Evolutionary conservation across 2,329 filamentous ascomycete species (phyloP), one percentile per base, ranked within the genome.

Genomic region (Arthrobotrys sinensis): DNA sequence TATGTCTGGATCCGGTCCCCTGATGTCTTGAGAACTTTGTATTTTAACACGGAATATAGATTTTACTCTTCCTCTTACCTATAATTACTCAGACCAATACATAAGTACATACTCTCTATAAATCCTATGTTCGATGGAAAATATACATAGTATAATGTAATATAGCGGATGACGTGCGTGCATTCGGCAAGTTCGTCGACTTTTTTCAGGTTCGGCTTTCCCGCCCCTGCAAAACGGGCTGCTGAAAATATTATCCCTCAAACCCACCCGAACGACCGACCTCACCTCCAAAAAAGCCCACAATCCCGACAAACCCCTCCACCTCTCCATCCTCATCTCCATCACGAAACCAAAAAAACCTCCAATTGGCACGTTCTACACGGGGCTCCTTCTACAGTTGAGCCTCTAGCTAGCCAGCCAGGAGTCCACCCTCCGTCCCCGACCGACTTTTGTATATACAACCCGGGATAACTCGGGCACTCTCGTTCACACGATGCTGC

Each of bases 221-320:
- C 19, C 8, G 24, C 45, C 48, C 46, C 43, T 40, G 28, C n/a
- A 53, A 52, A 53, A 53, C 28, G 32, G 19, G 36, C 60, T 70
- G 72, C 65, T 64, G 65, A 76, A 76, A 77, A 71, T 28, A 28
- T 77, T 77, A 77, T 77, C 73, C 60, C 73, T 71, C 73, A 77
- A 60, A 70, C 34, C 34, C 45, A 50, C 40, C 63, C 70, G 52
- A 69, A 55, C 38, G 43, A 52, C 53, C 46, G 21, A 66, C 24
- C 32, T 32, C 70, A 50, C 46, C 57, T 34, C 32, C 48, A 19
- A 32, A n/a, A 43, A 43, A 28, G 36, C 28, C 43, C 40, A 34
- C 50, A 24, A 50, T 50, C 36, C 46, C 24, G 50, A 53, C 38
- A 21, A 32, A 12, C 69, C 24, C 19, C 62, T 38, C 52, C 46